Evolutionary conservation across 306 rosid genomes (phyloP).

Genomic region (Hippophae rhamnoides): DNA sequence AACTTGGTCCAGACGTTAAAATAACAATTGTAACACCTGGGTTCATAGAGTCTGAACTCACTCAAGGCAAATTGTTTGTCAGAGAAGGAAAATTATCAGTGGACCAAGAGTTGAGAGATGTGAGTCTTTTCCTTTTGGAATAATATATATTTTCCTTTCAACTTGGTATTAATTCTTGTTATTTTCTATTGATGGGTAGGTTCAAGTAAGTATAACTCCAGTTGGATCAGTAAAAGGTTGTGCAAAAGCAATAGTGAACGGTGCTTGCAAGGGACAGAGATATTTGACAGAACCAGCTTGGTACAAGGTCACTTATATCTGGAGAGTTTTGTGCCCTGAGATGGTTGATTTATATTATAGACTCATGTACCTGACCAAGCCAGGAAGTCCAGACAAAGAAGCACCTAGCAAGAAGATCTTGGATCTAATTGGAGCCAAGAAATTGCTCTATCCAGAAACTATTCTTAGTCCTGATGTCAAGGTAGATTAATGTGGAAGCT

Average conservation of each 20-base stretch:
- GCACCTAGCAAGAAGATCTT: conserved; percentile 20
- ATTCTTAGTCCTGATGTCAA: conserved; percentile 11
- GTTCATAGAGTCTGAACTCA: conserved; percentile 34
- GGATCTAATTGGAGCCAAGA: conserved; percentile 21
- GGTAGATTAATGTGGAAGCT: neutral
- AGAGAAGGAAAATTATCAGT: conserved; percentile 25
- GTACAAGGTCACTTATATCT: conserved; percentile 20
- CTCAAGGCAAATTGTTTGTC: conserved; percentile 37
- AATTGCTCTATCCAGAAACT: conserved; percentile 12
- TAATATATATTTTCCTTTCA: neutral
- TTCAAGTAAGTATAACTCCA: conserved; percentile 16
- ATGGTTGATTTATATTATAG: conserved; percentile 21
- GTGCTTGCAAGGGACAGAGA: conserved; percentile 27
- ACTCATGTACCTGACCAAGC: conserved; percentile 4
- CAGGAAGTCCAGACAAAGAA: conserved; percentile 13
- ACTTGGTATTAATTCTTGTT: neutral
- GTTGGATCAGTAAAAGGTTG: conserved; percentile 11
- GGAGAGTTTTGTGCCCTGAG: conserved; percentile 36
- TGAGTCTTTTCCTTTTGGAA: neutral
- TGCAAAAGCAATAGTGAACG: conserved; percentile 23
- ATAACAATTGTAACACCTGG: conserved; percentile 60
- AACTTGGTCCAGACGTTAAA: conserved; percentile 36
- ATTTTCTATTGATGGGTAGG: conserved; percentile 5
- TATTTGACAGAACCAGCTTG: conserved; percentile 34
- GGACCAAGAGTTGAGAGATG: conserved; percentile 53